Evolutionary conservation across 2,329 filamentous ascomycete genomes (phyloP).

Genomic region (Colletotrichum sp.): DNA sequence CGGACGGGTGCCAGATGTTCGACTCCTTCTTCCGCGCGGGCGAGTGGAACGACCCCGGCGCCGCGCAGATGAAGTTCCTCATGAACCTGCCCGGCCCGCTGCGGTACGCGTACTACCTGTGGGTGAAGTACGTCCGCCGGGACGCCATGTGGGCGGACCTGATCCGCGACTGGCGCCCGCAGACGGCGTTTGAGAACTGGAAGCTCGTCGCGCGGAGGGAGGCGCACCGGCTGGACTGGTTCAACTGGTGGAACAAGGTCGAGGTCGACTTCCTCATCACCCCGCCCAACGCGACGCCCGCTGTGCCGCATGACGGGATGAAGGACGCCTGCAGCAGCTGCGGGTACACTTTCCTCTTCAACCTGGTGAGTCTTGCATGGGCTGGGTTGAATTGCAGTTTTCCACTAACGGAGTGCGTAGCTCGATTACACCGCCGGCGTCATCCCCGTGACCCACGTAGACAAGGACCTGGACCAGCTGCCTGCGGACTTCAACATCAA

Average conservation of each 20-base stretch:
- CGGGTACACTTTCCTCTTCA: constrained; percentile 94
- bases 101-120: constrained; percentile 87
- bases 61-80: constrained; percentile 75
- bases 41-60: constrained; percentile 82
- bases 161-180: constrained; percentile 74
- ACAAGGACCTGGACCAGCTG: constrained; percentile 70
- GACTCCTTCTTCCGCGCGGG: constrained; percentile 76
- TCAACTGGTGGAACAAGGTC: constrained; percentile 81
- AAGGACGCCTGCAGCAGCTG: constrained; percentile 83
- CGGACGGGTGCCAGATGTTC: constrained; percentile 84
- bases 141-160: constrained; percentile 82
- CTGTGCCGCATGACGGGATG: constrained; percentile 87
- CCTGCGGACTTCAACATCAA: constrained; percentile 64
- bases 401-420: constrained; percentile 40
- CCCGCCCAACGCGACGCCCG: constrained; percentile 89
- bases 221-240: constrained; percentile 78
- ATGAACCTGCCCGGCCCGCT: constrained; percentile 76
- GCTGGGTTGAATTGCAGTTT: too few relatives aligned
- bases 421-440: constrained; percentile 88
- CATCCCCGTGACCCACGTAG: constrained; percentile 85
- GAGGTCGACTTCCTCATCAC: constrained; percentile 80
- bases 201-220: constrained; percentile 79
- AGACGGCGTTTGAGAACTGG: constrained; percentile 82
- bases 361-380: constrained; percentile 64
- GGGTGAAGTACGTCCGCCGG: constrained; percentile 81